These are phyloP conservation scores for Cadophora gregata DNA, from an alignment of 2,329 filamentous ascomycete species.

Conservation along the genomic window DNA sequence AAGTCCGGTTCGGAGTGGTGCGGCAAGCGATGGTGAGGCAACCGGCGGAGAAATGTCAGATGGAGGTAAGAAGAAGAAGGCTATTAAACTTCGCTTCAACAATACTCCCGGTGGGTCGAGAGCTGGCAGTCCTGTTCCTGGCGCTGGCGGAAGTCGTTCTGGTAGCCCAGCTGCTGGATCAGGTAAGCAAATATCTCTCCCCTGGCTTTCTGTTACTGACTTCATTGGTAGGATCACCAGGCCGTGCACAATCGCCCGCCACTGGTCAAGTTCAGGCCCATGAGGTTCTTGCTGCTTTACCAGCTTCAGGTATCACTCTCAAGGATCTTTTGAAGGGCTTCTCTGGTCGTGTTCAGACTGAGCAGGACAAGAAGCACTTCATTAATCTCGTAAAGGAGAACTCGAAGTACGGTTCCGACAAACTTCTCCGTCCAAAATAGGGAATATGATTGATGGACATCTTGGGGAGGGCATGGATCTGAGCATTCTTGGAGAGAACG, in stretches of 20 bases:
- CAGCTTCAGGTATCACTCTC: slow-evolving; percentile 59
- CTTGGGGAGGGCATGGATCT: background rate
- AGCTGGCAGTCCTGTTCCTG: slow-evolving; percentile 61
- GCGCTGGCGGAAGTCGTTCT: slow-evolving; percentile 40
- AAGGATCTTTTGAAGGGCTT: slow-evolving; percentile 61
- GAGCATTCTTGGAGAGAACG: background rate
- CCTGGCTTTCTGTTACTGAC: background rate
- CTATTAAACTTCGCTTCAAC: slow-evolving; percentile 56
- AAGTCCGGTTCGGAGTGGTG: slow-evolving; percentile 52
- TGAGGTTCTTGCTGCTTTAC: slow-evolving; percentile 61
- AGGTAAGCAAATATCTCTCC: slow-evolving; percentile 16
- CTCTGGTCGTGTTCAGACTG: slow-evolving; percentile 56
- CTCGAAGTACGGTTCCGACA: slow-evolving; percentile 60
- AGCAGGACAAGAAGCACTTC: slow-evolving; percentile 61
- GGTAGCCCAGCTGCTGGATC: slow-evolving; percentile 39
- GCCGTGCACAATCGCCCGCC: slow-evolving; percentile 21
- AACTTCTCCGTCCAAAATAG: slow-evolving; percentile 50
- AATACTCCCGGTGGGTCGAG: slow-evolving; percentile 61
- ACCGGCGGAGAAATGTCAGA: slow-evolving; percentile 73
- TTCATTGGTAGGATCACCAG: slow-evolving; percentile 9
- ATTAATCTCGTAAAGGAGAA: slow-evolving; percentile 63
- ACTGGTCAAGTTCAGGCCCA: slow-evolving; percentile 52
- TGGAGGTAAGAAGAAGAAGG: slow-evolving; percentile 62
- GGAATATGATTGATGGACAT: background rate
- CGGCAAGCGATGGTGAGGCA: slow-evolving; percentile 74